Percentiles rank a stretch among this genome's conserved stretches.
phyloP scores from a whole-genome alignment of 179 eudicot species.

The Spinacia oleracea region DNA sequence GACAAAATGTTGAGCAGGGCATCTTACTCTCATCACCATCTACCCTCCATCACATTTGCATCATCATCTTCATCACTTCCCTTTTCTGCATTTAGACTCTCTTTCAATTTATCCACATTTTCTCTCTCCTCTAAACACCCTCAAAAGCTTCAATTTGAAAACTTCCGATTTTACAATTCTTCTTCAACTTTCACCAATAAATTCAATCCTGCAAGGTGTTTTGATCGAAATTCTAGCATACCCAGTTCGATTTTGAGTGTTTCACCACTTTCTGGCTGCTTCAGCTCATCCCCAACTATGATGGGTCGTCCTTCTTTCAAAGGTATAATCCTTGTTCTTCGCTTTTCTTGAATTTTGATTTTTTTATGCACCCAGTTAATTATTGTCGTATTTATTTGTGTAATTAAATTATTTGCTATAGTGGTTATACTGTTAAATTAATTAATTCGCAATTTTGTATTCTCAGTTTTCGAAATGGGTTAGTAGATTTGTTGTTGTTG shows the following conservation, averaged over 20 bases:
- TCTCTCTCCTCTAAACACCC: conserved; percentile 16
- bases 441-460: neutral
- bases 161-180: conserved; percentile 5
- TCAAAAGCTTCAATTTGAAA: conserved; percentile 17
- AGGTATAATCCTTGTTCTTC: conserved; percentile 31
- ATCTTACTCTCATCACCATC: conserved; percentile 27
- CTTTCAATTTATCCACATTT: conserved; percentile 28
- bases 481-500: neutral
- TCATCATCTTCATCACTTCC: neutral
- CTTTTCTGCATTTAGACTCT: conserved; percentile 19
- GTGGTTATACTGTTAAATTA: neutral
- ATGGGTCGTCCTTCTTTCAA: conserved; percentile 34
- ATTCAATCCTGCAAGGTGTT: neutral
- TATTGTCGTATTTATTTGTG: neutral
- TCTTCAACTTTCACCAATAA: conserved; percentile 3
- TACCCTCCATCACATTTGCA: conserved; percentile 14
- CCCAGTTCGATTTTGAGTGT: conserved; percentile 28
- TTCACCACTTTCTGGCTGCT: conserved; percentile 16
- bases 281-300: conserved; percentile 29
- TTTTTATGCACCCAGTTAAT: neutral
- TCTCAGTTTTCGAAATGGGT: neutral
- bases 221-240: conserved; percentile 17
- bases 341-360: neutral
- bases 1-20: conserved; percentile 20
- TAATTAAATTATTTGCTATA: neutral